phyloP scores from a whole-genome alignment of 176 grass and related monocot species.

The Oryza rufipogon region DNA sequence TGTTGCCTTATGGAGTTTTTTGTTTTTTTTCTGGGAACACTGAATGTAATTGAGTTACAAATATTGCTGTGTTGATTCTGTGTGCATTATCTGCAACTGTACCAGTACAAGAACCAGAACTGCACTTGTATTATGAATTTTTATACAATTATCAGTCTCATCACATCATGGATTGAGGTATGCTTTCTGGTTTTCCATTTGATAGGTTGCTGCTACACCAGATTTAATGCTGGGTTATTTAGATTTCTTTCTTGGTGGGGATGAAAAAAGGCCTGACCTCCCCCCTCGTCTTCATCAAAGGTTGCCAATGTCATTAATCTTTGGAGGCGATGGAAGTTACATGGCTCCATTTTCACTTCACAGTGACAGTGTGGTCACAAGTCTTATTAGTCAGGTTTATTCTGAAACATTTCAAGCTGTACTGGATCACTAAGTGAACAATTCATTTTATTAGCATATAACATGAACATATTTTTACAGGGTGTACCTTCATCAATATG shows the following conservation, averaged over 20 bases:
- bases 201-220: conserved; percentile 81
- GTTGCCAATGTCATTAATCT: conserved; percentile 86
- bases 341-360: conserved; percentile 97
- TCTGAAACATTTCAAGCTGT: conserved; percentile 31
- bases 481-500: conserved; percentile 86
- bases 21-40: neutral
- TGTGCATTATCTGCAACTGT: conserved; percentile 16
- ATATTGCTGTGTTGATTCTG: conserved; percentile 4
- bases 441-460: conserved; percentile 18
- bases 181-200: conserved; percentile 36
- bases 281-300: conserved; percentile 86
- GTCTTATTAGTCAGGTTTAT: conserved; percentile 85
- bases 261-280: conserved; percentile 92
- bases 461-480: conserved; percentile 45
- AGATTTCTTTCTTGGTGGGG: conserved; percentile 96
- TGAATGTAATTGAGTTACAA: neutral
- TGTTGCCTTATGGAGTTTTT: neutral
- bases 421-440: conserved; percentile 15
- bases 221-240: conserved; percentile 96
- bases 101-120: neutral
- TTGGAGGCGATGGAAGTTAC: conserved; percentile 96
- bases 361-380: conserved; percentile 91
- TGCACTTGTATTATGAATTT: conserved; percentile 7
- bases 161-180: conserved; percentile 25
- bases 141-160: conserved; percentile 24